phyloP scores from a whole-genome alignment of 176 grass and related monocot genomes.

The Oryza nivara region DNA sequence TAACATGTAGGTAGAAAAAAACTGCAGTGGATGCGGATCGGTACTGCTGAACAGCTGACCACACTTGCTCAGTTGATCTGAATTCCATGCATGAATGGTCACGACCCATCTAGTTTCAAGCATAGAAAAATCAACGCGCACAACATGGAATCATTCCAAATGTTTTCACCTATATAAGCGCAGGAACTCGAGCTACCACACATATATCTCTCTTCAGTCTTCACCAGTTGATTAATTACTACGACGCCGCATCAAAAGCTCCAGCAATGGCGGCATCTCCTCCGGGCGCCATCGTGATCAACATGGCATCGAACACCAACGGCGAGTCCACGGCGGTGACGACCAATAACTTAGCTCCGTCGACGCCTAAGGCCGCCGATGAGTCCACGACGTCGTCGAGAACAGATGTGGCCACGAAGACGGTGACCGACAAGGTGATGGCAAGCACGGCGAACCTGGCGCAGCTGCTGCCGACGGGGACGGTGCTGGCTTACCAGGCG shows the following conservation, averaged over 20 bases:
- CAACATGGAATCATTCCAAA: background rate
- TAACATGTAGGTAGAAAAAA: background rate
- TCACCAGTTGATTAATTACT: background rate
- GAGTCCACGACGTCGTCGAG: background rate
- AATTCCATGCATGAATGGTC: background rate
- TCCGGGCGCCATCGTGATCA: background rate
- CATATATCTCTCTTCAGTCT: background rate
- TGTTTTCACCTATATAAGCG: conserved; percentile 4
- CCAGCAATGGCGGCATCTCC: conserved; percentile 15
- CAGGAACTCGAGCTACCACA: background rate
- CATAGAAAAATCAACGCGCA: conserved; percentile 28
- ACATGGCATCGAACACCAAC: background rate
- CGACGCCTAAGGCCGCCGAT: background rate
- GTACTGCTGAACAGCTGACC: background rate
- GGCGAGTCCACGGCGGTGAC: background rate
- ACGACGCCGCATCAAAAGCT: background rate
- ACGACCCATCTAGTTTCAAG: background rate
- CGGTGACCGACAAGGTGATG: conserved; percentile 32
- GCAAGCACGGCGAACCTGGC: conserved; percentile 29
- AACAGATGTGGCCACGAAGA: background rate
- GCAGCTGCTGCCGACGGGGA: conserved; percentile 41
- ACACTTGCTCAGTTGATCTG: background rate
- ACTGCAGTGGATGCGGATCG: background rate
- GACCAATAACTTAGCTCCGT: background rate
- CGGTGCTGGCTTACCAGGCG: conserved; percentile 59